Conservation (phyloP, 148 eudicot species). For the Limonium bicolor region DNA sequence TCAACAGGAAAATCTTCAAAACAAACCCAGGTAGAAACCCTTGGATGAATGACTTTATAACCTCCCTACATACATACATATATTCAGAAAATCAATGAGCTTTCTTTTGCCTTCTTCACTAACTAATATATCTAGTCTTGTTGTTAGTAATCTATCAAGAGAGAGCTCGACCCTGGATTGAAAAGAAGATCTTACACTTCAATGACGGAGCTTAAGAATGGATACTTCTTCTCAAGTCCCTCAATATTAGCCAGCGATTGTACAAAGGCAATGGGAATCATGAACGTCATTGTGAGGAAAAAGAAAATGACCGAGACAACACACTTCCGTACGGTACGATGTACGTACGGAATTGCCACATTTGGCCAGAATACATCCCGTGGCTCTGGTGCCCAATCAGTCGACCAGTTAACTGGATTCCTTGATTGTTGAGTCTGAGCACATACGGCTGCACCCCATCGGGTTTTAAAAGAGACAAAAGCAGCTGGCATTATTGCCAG, state of each 20-base stretch:
- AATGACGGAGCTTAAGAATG: slow-evolving; percentile 45
- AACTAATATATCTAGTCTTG: too few species aligned
- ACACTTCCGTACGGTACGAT: slow-evolving; percentile 61
- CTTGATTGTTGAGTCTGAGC: slow-evolving; percentile 95
- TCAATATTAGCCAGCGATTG: slow-evolving; percentile 87
- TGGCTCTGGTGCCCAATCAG: slow-evolving; percentile 96
- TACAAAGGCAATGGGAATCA: slow-evolving; percentile 76
- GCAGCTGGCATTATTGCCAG: slow-evolving; percentile 68
- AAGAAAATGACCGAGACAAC: slow-evolving; percentile 68
- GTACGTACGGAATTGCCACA: slow-evolving; percentile 74
- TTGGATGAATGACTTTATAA: slow-evolving; percentile 58
- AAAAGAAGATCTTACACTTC: slow-evolving; percentile 39
- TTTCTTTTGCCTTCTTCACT: too few species aligned
- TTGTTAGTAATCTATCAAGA: too few species aligned
- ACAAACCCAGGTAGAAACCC: slow-evolving; percentile 86
- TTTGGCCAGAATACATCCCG: slow-evolving; percentile 80
- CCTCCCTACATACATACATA: slow-evolving; percentile 30
- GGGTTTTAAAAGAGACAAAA: slow-evolving; percentile 85
- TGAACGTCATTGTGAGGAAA: slow-evolving; percentile 87
- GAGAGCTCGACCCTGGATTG: too few species aligned
- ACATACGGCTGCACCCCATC: slow-evolving; percentile 98
- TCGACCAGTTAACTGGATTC: slow-evolving; percentile 83
- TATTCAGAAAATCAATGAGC: too few species aligned
- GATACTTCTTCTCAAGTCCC: slow-evolving; percentile 45
- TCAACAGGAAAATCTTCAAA: slow-evolving; percentile 79